A percentile compares a stretch with the other conserved stretches of the same genome.
These are phyloP conservation scores for Gorgonomyces haynaldii DNA, from an alignment of 192 early-diverging fungal genomes.

Conservation along the genomic window DNA sequence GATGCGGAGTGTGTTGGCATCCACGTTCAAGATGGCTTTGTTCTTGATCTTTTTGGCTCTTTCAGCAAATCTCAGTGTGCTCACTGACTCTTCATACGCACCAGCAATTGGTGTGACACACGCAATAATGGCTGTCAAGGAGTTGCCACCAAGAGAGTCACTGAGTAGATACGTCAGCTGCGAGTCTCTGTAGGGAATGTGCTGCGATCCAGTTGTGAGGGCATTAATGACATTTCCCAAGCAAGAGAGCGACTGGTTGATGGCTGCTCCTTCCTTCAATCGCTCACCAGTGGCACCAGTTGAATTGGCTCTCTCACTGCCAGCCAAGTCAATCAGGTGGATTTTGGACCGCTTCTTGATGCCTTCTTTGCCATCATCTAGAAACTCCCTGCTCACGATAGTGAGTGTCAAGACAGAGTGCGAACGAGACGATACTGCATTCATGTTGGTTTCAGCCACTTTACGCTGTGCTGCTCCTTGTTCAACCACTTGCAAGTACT, in stretches of 20 bases:
- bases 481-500: constrained; percentile 23
- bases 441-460: constrained; percentile 38
- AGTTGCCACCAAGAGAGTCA: constrained; percentile 41
- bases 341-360: constrained; percentile 35
- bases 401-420: constrained; percentile 68
- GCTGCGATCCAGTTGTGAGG: constrained; percentile 5
- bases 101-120: constrained; percentile 32
- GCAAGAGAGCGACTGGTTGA: constrained; percentile 72
- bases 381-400: constrained; percentile 24
- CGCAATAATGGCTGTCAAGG: constrained; percentile 40
- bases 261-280: constrained; percentile 69
- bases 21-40: constrained; percentile 26
- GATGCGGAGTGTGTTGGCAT: constrained; percentile 5
- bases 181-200: constrained; percentile 41
- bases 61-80: constrained; percentile 41
- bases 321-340: constrained; percentile 68
- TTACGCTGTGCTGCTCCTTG: constrained; percentile 21
- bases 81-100: constrained; percentile 33
- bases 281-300: constrained; percentile 77
- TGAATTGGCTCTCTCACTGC: constrained; percentile 70
- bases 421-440: constrained; percentile 41
- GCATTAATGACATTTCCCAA: constrained; percentile 65
- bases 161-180: constrained; percentile 41
- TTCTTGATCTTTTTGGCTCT: constrained; percentile 37
- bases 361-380: background rate